Conservation (phyloP, 306 rosid species). For the Ziziphus jujuba region DNA sequence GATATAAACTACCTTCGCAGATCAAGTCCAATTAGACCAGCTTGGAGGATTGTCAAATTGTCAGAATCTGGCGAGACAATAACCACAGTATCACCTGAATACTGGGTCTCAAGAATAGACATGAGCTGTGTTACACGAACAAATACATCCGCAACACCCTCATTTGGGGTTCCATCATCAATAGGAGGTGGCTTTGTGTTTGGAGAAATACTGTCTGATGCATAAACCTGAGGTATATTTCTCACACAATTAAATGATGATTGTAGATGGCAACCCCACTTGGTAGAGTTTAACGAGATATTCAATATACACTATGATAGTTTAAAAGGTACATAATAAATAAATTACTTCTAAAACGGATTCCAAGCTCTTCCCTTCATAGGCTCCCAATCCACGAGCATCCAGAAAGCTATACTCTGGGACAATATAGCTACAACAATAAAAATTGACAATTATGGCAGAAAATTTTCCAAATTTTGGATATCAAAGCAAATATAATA, state of each 20-base stretch:
- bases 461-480: conserved; percentile 1
- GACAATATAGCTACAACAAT: conserved; percentile 70
- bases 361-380: conserved; percentile 82
- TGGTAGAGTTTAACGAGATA: background rate
- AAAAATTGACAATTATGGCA: conserved; percentile 9
- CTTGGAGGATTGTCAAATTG: conserved; percentile 77
- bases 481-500: background rate
- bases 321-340: background rate
- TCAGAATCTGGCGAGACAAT: conserved; percentile 96
- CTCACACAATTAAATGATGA: background rate
- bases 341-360: conserved; percentile 66
- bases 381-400: conserved; percentile 89
- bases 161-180: conserved; percentile 89
- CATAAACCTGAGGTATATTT: conserved; percentile 57
- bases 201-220: conserved; percentile 65
- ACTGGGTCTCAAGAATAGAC: conserved; percentile 93
- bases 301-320: background rate
- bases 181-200: conserved; percentile 73
- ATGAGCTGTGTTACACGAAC: conserved; percentile 90
- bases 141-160: conserved; percentile 84
- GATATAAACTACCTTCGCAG: conserved; percentile 63
- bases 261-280: background rate
- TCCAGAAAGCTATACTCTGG: conserved; percentile 96
- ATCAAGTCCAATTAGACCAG: conserved; percentile 86
- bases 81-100: conserved; percentile 72